A percentile compares a stretch with the other conserved stretches of the same genome.
These are phyloP conservation scores for Wallacemonas sp. DNA, from an alignment of 208 protist species.

Conservation along the genomic window DNA sequence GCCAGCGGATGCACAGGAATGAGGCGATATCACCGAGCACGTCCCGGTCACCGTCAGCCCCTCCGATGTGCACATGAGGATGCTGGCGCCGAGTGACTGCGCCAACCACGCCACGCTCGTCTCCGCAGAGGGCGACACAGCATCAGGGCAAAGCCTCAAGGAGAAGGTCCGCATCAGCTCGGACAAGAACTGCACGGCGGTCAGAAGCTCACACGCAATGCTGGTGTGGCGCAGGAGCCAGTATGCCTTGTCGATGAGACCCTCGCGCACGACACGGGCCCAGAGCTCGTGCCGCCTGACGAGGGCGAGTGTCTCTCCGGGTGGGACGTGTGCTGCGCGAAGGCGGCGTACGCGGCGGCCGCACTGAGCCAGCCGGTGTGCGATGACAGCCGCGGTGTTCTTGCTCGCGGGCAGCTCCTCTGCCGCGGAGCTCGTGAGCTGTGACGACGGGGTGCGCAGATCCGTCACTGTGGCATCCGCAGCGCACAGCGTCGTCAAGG, in stretches of 20 bases:
- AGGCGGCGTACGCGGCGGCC: background rate
- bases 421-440: background rate
- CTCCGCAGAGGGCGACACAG: background rate
- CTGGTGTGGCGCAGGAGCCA: background rate
- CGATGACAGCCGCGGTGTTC: background rate
- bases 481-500: no score
- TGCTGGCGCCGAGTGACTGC: background rate
- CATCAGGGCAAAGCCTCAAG: background rate
- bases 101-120: constrained; percentile 8
- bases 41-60: no score
- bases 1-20: no score
- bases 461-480: no score
- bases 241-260: background rate
- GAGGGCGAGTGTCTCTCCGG: no score
- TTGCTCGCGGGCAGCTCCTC: no score
- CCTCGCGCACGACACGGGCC: background rate
- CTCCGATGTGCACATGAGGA: background rate
- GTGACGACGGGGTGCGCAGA: background rate
- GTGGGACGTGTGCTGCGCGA: no score
- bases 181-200: background rate
- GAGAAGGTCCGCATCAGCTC: constrained; percentile 2
- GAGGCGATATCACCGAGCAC: no score
- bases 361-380: background rate
- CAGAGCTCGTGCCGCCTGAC: background rate
- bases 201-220: background rate